Evolutionary conservation across 192 early-diverging fungal genomes (phyloP), one percentile per base, ranked within the genome.

Genomic region (Lobosporangium transversale): DNA sequence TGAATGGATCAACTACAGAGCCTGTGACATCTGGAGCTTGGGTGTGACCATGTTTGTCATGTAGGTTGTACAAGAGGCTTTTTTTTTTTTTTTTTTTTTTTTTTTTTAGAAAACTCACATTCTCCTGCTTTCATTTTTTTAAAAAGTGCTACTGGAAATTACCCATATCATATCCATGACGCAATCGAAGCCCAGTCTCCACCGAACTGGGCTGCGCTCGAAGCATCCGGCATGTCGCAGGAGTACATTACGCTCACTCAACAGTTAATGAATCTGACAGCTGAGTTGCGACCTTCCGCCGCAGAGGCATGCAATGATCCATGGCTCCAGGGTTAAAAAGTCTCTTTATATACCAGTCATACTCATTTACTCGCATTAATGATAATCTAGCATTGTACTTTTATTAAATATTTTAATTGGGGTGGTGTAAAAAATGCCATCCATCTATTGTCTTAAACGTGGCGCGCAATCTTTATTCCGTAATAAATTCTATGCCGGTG

Each of bases 21-120:
- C 73, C 8, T 76, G 73, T 43, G 73, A 76, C 51, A 76, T 76
- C 52, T 76, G 73, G 73, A 76, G 73, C n/a, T 36, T 76, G 51
- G 73, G 73, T 11, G 73, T 76, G 15, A 76, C 73, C 58, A 76
- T 76, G 73, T 76, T 76, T 62, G 73, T 76, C 14, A 59, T 76
- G 73, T 76, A 76, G 62, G 73, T 67, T 36, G 14, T 40, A n/a
- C n/a, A n/a, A n/a, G n/a, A n/a, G n/a, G n/a, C n/a, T 15, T 58
- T 18, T 51, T 15, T 24, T n/a, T 20, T 21, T 11, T 15, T 44
- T 40, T 18, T 42, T 27, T 48, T 43, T 24, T 43, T 32, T 20
- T 4, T 37, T 48, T 5, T 37, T 9, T 10, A 2, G 37, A 42
- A 18, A 12, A 33, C 4, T 56, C 43, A 33, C n/a, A 0, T 3